phyloP scores from a whole-genome alignment of 305 asterid species.

The Solanum hybrid region DNA sequence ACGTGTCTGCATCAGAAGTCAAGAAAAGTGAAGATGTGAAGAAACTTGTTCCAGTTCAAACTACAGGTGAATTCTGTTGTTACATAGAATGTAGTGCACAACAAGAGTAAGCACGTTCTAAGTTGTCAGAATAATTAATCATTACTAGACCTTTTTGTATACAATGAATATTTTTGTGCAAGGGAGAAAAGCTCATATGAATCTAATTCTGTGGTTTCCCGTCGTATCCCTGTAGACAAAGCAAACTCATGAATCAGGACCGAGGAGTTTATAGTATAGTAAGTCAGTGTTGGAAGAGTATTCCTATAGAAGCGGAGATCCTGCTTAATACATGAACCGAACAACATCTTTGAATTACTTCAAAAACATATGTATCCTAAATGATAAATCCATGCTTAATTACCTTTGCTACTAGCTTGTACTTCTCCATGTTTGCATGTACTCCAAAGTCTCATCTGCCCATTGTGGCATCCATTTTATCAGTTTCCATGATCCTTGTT shows the following conservation, averaged over 20 bases:
- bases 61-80: conserved; percentile 8
- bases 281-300: neutral
- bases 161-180: neutral
- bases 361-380: neutral
- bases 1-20: conserved; percentile 1
- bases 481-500: neutral
- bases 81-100: neutral
- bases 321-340: neutral
- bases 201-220: neutral
- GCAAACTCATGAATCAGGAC: neutral
- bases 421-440: neutral
- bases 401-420: neutral
- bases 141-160: neutral
- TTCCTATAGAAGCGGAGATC: neutral
- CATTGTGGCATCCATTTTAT: neutral
- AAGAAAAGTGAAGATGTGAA: conserved; percentile 10
- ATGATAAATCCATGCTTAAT: neutral
- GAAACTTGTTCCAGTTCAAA: conserved; percentile 5
- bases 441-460: neutral
- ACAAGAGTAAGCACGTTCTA: neutral
- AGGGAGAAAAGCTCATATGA: neutral
- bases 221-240: neutral
- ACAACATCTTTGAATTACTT: neutral
- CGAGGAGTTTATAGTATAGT: neutral
- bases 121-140: neutral